Evolutionary conservation across 768 basidiomycete genomes (phyloP), one percentile per base, ranked within the genome.

Genomic region (Suillus fuscotomentosus): DNA sequence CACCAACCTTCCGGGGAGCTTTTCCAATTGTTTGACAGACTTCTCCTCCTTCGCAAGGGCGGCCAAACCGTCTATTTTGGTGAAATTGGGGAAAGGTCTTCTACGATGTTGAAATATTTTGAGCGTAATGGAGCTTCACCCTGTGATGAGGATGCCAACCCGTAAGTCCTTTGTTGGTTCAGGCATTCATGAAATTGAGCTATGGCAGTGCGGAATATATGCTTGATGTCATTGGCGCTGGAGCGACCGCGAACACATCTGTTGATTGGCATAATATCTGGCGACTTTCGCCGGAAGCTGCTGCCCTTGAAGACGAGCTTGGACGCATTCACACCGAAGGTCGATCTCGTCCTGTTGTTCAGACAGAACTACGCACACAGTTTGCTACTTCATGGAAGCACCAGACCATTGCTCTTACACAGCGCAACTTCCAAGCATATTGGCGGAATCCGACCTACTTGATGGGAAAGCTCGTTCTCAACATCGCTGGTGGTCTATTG

Each of bases 21-120:
- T 34, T 96, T 95, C 80, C 86, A 91, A 69, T 80, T 80, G 51
- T 95, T 95, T 67, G 94, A 96, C 70, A 78, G 89, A 38, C 78
- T 97, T 1, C 78, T 96, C 9, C 82, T 97, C 0, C 81, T 97
- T 4, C 83, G 86, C 53, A 86, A 86, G 67, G 94, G 95, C 14
- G 95, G 95, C 27, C 76, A 87, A 73, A 84, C 81, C 2, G 85
- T 86, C 17, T 89, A 88, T 75, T 86, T 86, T 68, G 86, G 86
- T n/a, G 87, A 91, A 60, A 72, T 93, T 31, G 92, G 93, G 1
- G 67, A 77, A 22, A 84, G 88, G 64, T 81, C 91, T 0, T 72
- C 80, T 9, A 84, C 84, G 0, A 73, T 95, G 22, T 85, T 94
- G 62, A 71, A 81, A n/a, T 95, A 96, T 74, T 94, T 96, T 66